phyloP scores from a whole-genome alignment of 2,329 filamentous ascomycete genomes.

The Penicillium sp. region DNA sequence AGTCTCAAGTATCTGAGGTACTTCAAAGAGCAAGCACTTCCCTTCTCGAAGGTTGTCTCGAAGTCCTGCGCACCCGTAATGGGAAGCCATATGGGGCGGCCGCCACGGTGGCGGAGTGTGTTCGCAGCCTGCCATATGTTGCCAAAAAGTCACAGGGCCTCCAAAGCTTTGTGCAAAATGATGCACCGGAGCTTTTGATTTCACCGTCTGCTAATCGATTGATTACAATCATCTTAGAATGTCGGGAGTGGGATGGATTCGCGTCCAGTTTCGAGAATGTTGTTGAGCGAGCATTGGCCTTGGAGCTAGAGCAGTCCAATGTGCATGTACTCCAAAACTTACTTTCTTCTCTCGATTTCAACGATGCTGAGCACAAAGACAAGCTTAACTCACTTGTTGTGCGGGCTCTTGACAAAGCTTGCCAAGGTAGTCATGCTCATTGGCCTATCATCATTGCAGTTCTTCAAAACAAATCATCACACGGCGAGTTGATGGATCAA shows the following conservation, averaged over 20 bases:
- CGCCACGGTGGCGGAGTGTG: slow-evolving; percentile 53
- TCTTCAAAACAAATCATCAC: slow-evolving; percentile 37
- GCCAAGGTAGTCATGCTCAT: slow-evolving; percentile 32
- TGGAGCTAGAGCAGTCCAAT: slow-evolving; percentile 31
- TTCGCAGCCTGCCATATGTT: slow-evolving; percentile 44
- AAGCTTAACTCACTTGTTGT: slow-evolving; percentile 36
- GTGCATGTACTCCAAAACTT: slow-evolving; percentile 37
- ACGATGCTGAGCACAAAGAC: slow-evolving; percentile 34
- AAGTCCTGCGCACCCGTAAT: slow-evolving; percentile 52
- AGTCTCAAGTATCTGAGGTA: slow-evolving; percentile 26
- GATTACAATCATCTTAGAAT: slow-evolving; percentile 61
- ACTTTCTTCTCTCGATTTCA: slow-evolving; percentile 35
- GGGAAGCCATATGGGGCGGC: slow-evolving; percentile 67
- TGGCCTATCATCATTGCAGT: slow-evolving; percentile 41
- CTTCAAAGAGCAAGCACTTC: slow-evolving; percentile 35
- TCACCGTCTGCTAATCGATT: slow-evolving; percentile 68
- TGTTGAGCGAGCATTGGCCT: slow-evolving; percentile 34
- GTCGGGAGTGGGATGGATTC: slow-evolving; percentile 46
- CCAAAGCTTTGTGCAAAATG: slow-evolving; percentile 52
- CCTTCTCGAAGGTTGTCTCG: slow-evolving; percentile 49
- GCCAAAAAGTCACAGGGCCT: slow-evolving; percentile 44
- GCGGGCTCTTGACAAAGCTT: slow-evolving; percentile 34
- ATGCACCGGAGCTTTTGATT: slow-evolving; percentile 58
- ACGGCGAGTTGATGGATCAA: slow-evolving; percentile 30
- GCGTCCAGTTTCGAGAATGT: slow-evolving; percentile 38